phyloP scores from a whole-genome alignment of 169 alveolate species.

The Eimeria sp. region DNA sequence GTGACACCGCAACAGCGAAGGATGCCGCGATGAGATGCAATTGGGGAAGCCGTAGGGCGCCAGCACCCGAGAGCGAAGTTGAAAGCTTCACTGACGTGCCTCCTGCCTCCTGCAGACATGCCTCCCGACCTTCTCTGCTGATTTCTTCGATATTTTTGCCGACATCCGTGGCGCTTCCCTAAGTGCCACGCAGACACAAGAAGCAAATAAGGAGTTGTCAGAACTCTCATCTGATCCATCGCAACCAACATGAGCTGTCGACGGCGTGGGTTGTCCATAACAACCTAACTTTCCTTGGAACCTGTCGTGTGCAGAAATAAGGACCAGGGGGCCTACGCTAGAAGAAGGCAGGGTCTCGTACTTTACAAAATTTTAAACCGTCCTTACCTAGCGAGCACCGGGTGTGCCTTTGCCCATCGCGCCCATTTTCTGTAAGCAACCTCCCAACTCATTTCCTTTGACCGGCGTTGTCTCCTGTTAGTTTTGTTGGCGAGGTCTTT shows the following conservation, averaged over 20 bases:
- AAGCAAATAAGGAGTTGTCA: background rate
- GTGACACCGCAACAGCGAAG: background rate
- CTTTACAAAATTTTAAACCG: background rate
- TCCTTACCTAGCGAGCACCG: constrained; percentile 56
- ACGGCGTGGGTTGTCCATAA: background rate
- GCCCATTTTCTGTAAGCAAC: constrained; percentile 63
- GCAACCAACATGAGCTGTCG: background rate
- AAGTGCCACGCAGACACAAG: background rate
- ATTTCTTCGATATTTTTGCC: background rate
- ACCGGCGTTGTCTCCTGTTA: constrained; percentile 12
- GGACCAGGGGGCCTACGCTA: background rate
- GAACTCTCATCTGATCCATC: background rate
- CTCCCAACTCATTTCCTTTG: constrained; percentile 71
- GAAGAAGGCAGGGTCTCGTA: background rate
- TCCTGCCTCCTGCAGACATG: background rate
- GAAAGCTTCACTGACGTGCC: background rate
- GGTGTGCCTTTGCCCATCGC: constrained; percentile 61
- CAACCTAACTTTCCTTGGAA: background rate
- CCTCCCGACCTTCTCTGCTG: background rate
- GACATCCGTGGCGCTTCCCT: constrained; percentile 51
- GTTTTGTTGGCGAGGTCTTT: constrained; percentile 24
- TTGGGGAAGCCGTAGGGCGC: background rate
- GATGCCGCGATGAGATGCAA: background rate
- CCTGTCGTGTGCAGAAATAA: background rate
- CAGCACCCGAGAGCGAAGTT: background rate